A percentile compares a stretch with the other conserved stretches of the same genome.
Conservation (phyloP, 352 stramenopile genomes). For the Globisporangium middletonii region DNA sequence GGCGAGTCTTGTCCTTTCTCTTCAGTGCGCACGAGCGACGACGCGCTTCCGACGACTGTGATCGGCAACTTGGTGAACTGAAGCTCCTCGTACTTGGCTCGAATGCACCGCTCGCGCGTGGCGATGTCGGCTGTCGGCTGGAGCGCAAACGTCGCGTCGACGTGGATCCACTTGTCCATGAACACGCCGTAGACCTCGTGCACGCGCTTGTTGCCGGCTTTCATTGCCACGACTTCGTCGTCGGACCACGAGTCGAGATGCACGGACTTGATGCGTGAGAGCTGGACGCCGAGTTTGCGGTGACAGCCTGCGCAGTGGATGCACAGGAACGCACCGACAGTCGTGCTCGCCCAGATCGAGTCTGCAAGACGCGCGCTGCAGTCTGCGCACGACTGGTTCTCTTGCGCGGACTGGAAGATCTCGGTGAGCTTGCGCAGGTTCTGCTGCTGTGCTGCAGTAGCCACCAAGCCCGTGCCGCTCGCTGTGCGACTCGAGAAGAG, state of each 20-base stretch:
- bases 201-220: conserved; percentile 66
- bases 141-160: conserved; percentile 32
- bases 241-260: conserved; percentile 74
- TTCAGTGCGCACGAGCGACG: conserved; percentile 9
- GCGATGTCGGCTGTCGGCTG: conserved; percentile 32
- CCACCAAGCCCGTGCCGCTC: conserved; percentile 15
- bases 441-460: conserved; percentile 26
- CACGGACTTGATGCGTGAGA: conserved; percentile 85
- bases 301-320: conserved; percentile 95
- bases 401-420: conserved; percentile 39
- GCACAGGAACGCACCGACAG: conserved; percentile 92
- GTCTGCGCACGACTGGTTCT: conserved; percentile 80
- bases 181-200: conserved; percentile 55
- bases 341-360: conserved; percentile 93
- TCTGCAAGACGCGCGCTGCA: conserved; percentile 59
- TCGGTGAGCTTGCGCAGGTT: conserved; percentile 53
- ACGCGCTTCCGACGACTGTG: not conserved
- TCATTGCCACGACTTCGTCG: conserved; percentile 64
- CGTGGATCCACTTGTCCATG: conserved; percentile 42
- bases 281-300: conserved; percentile 92
- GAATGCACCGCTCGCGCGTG: conserved; percentile 45
- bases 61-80: conserved; percentile 55
- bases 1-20: conserved; percentile 53
- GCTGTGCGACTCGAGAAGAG: conserved; percentile 28
- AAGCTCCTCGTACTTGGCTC: conserved; percentile 63